Evolutionary conservation across 1,284 basidiomycete species (phyloP).

Genomic region (Malassezia furfur): DNA sequence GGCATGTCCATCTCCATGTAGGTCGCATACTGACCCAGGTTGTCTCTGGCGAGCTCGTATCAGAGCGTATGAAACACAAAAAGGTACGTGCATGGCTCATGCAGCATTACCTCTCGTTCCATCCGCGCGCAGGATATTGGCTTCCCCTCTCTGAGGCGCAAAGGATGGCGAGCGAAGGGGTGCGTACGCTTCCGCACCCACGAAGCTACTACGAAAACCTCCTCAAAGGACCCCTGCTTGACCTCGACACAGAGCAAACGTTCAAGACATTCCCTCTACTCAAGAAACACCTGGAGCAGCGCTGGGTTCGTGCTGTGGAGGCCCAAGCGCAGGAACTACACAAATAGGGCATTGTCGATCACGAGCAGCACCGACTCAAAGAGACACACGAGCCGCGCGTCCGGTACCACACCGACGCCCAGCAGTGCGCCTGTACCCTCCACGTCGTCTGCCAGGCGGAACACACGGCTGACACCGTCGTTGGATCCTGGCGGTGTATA

Average conservation of each 20-base stretch:
- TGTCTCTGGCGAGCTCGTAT: slow-evolving; percentile 70
- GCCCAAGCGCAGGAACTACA: not conserved
- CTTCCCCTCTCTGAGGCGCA: slow-evolving; percentile 66
- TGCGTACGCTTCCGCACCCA: slow-evolving; percentile 52
- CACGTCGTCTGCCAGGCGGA: not conserved
- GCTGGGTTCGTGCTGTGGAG: not conserved
- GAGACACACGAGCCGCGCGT: not conserved
- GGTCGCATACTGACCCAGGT: slow-evolving; percentile 67
- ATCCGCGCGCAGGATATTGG: slow-evolving; percentile 77
- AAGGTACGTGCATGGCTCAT: slow-evolving; percentile 47
- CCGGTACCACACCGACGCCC: not conserved
- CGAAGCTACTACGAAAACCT: slow-evolving; percentile 57
- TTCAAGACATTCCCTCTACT: slow-evolving; percentile 67
- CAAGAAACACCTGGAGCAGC: slow-evolving; percentile 58
- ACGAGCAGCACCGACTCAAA: slow-evolving; percentile 3
- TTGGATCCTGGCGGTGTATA: slow-evolving; percentile 18
- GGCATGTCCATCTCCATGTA: slow-evolving; percentile 47
- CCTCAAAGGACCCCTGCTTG: slow-evolving; percentile 60
- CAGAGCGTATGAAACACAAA: slow-evolving; percentile 70
- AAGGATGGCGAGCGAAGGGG: slow-evolving; percentile 55
- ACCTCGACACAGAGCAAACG: slow-evolving; percentile 58
- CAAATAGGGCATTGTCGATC: not conserved
- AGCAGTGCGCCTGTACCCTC: not conserved
- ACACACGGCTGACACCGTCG: slow-evolving; percentile 4
- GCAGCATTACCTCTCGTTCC: slow-evolving; percentile 79